A percentile compares a stretch with the other conserved stretches of the same genome.
phyloP scores from a whole-genome alignment of 1,284 basidiomycete species.

The Melampsora americana region DNA sequence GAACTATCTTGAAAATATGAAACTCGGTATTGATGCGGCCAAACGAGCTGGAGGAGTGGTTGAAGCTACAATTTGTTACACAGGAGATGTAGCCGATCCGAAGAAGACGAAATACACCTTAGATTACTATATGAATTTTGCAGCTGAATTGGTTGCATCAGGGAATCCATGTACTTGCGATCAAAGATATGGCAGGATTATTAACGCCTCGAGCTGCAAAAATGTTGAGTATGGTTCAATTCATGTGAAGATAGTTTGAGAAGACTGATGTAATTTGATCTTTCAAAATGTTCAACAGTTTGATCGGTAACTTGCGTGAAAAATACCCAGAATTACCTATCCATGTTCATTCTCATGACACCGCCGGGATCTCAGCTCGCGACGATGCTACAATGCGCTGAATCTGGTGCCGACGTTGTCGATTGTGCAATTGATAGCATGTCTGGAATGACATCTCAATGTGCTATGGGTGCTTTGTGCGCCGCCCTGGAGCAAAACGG shows the following conservation, averaged over 20 bases:
- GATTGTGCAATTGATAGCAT: conserved; percentile 99
- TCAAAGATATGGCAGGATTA: conserved; percentile 99
- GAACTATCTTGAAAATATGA: conserved; percentile 97
- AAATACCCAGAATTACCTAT: conserved; percentile 97
- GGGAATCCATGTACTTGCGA: conserved; percentile 94
- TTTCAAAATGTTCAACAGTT: conserved; percentile 57
- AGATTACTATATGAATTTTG: conserved; percentile 95
- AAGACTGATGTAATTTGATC: conserved; percentile 32
- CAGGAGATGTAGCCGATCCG: conserved; percentile 91
- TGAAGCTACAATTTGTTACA: conserved; percentile 98
- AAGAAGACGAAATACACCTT: conserved; percentile 98
- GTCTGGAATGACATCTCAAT: conserved; percentile 97
- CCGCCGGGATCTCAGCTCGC: conserved; percentile 95
- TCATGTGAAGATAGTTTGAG: conserved; percentile 16
- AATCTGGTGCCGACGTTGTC: conserved; percentile 96
- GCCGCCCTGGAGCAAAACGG: conserved; percentile 91
- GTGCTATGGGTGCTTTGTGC: conserved; percentile 95
- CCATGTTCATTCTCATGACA: conserved; percentile 99
- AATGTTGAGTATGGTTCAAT: conserved; percentile 61
- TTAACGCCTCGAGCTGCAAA: conserved; percentile 91
- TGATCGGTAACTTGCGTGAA: conserved; percentile 89
- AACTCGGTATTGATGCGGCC: conserved; percentile 94
- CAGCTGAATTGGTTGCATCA: conserved; percentile 88
- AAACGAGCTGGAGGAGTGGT: conserved; percentile 99
- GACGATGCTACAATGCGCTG: conserved; percentile 91